phyloP scores from a whole-genome alignment of 208 protist genomes.

The Wallacemonas sp. region DNA sequence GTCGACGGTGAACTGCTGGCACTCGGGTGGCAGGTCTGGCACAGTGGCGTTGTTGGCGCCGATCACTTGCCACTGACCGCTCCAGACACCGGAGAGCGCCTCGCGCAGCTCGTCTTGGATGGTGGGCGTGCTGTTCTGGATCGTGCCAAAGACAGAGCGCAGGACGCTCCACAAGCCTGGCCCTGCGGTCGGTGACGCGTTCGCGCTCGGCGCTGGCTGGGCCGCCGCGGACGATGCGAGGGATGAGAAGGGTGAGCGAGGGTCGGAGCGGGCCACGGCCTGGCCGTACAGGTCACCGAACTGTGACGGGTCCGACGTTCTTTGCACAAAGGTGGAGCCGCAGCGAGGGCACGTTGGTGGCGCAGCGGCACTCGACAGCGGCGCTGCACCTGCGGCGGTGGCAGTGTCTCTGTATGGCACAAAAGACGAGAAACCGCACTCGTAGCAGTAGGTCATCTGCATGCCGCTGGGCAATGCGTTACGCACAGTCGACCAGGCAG shows the following conservation, averaged over 20 bases:
- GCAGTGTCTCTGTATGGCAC: not conserved
- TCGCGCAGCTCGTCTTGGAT: not conserved
- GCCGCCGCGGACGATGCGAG: not conserved
- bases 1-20: conserved; percentile 3
- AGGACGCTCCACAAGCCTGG: not conserved
- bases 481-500: not conserved
- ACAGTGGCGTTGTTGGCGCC: not conserved
- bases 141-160: not conserved
- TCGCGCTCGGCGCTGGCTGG: not conserved
- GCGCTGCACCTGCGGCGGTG: not conserved
- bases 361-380: not conserved
- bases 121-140: not conserved
- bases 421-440: not conserved
- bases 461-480: not conserved
- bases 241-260: too few species aligned
- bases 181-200: not conserved
- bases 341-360: not conserved
- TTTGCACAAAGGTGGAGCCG: not conserved
- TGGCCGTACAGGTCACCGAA: not conserved
- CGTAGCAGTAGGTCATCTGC: not conserved
- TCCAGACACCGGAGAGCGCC: not conserved
- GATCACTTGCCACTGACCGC: not conserved
- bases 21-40: not conserved
- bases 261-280: not conserved
- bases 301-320: not conserved